phyloP scores from a whole-genome alignment of 768 basidiomycete species.

The Termitomyces sp. region DNA sequence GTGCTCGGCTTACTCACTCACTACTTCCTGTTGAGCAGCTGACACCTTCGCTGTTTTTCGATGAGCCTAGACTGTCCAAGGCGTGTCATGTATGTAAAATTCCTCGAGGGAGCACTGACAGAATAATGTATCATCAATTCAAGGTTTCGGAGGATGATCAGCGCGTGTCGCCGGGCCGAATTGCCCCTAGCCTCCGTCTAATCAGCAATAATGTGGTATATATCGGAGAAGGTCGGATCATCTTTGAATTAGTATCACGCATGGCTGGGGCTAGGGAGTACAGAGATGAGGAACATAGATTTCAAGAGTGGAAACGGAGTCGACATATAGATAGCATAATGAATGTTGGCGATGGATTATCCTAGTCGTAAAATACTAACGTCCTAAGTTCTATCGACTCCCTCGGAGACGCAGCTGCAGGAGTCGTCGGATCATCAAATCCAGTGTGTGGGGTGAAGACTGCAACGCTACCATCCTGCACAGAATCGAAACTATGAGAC shows the following conservation, averaged over 20 bases:
- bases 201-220: too few species aligned
- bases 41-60: background rate
- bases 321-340: background rate
- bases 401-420: constrained; percentile 38
- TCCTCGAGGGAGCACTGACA: too few species aligned
- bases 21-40: background rate
- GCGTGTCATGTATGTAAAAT: too few species aligned
- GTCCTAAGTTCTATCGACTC: constrained; percentile 60
- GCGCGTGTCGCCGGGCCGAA: too few species aligned
- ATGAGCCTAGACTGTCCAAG: too few species aligned
- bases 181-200: too few species aligned
- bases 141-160: too few species aligned
- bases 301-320: background rate
- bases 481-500: constrained; percentile 15
- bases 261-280: background rate
- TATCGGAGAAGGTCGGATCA: too few species aligned
- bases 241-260: too few species aligned
- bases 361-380: constrained; percentile 57
- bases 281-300: background rate
- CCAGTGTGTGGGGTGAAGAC: constrained; percentile 59
- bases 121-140: too few species aligned
- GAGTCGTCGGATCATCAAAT: constrained; percentile 50
- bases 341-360: background rate
- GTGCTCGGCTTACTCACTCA: background rate
- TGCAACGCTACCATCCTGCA: constrained; percentile 42